Percentiles rank a stretch among this genome's conserved stretches.
Evolutionary conservation across 1,284 basidiomycete genomes (phyloP).

Genomic region (Lentinula novae-zelandiae): DNA sequence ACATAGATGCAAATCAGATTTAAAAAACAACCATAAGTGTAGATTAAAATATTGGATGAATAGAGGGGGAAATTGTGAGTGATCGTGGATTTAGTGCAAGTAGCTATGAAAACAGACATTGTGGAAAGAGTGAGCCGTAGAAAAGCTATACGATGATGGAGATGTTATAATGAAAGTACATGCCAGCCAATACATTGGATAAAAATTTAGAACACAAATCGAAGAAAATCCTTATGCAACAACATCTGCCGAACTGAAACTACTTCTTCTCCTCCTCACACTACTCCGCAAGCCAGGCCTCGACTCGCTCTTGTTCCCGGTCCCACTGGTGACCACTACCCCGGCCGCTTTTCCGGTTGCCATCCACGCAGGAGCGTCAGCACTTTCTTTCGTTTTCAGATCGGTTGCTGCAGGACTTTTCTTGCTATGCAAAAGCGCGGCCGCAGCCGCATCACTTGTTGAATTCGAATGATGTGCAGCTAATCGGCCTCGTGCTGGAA

Average conservation of each 20-base stretch:
- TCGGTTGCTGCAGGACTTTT: conserved; percentile 30
- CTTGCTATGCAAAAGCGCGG: conserved; percentile 26
- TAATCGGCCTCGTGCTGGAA: conserved; percentile 42
- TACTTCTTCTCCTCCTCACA: conserved; percentile 71
- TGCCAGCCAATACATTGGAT: conserved; percentile 8
- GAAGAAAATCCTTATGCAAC: conserved; percentile 47
- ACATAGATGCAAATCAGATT: too few relatives aligned
- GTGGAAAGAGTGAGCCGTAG: background rate
- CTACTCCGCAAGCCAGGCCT: conserved; percentile 61
- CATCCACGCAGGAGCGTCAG: conserved; percentile 53
- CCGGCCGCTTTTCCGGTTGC: conserved; percentile 57
- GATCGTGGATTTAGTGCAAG: background rate
- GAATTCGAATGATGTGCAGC: conserved; percentile 44
- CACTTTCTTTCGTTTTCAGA: conserved; percentile 28
- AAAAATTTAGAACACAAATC: conserved; percentile 4
- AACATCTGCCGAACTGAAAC: conserved; percentile 79
- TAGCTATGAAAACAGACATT: background rate
- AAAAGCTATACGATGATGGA: conserved; percentile 1
- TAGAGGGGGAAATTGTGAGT: background rate
- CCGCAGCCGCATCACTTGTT: conserved; percentile 47
- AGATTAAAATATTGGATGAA: background rate
- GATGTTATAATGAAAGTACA: conserved; percentile 10
- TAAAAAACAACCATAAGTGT: too few relatives aligned
- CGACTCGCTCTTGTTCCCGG: conserved; percentile 31
- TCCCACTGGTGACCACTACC: conserved; percentile 63